phyloP scores from a whole-genome alignment of 345 rosid genomes.

The Triadica sebifera region DNA sequence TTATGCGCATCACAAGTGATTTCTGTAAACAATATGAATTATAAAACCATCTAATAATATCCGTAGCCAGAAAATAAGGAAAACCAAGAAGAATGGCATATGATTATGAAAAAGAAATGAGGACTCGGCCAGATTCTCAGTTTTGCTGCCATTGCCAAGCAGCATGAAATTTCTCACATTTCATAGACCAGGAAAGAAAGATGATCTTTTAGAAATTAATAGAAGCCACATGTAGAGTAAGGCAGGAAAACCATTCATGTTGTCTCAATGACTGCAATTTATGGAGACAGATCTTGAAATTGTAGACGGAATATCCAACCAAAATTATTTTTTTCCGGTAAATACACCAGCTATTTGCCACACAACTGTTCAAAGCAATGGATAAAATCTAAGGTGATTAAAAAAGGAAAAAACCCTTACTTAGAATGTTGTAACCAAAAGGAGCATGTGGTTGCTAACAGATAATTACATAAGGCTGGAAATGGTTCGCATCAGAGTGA shows the following conservation, averaged over 20 bases:
- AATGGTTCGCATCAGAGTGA: background rate
- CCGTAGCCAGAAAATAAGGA: background rate
- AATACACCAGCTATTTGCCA: background rate
- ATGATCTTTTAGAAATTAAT: background rate
- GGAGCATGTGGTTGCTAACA: background rate
- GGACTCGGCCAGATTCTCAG: background rate
- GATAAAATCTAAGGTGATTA: background rate
- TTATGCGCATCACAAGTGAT: slow-evolving; percentile 84
- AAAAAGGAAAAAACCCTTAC: background rate
- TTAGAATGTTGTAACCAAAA: background rate
- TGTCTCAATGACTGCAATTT: background rate
- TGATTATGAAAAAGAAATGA: background rate
- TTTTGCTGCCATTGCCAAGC: background rate
- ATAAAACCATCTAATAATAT: background rate
- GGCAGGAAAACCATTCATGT: background rate
- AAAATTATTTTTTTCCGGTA: background rate
- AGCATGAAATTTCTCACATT: background rate
- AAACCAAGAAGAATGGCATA: background rate
- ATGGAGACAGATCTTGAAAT: background rate
- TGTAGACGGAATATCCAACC: background rate
- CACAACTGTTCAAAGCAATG: background rate
- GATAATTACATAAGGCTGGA: background rate
- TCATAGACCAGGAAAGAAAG: background rate
- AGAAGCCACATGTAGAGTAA: background rate
- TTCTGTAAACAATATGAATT: slow-evolving; percentile 55